These are phyloP conservation scores for Clavispora phyllophila DNA, from an alignment of 805 yeast species.

Conservation along the genomic window DNA sequence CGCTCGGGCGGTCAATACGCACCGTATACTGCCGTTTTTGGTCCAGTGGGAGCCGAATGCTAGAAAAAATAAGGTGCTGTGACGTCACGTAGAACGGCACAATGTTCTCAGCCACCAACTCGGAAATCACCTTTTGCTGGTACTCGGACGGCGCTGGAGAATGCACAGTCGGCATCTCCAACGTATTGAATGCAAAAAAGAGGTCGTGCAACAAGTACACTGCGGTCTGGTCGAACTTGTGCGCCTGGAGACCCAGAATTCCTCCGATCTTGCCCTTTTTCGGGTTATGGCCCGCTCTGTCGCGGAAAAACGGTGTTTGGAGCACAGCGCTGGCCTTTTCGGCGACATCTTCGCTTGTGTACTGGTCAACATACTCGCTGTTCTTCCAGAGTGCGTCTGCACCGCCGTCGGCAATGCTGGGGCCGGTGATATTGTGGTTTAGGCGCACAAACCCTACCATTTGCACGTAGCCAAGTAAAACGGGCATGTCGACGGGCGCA, in stretches of 20 bases:
- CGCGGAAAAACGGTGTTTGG: constrained; percentile 21
- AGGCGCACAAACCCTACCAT: constrained; percentile 35
- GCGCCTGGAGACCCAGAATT: constrained; percentile 25
- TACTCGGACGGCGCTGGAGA: constrained; percentile 2
- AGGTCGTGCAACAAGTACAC: constrained; percentile 32
- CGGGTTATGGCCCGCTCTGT: constrained; percentile 7
- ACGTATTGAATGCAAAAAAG: constrained; percentile 26
- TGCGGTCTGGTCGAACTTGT: constrained; percentile 15
- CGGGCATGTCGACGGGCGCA: constrained; percentile 5
- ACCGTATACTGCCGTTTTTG: constrained; percentile 18
- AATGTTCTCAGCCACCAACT: constrained; percentile 27
- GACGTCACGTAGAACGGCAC: constrained; percentile 38
- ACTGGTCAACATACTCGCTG: constrained; percentile 26
- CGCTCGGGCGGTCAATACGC: constrained; percentile 18
- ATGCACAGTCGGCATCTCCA: constrained; percentile 5
- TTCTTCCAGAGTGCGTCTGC: constrained; percentile 31
- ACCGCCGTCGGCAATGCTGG: constrained; percentile 8
- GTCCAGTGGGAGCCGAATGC: constrained; percentile 18
- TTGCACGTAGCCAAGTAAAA: constrained; percentile 36
- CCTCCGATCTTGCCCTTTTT: constrained; percentile 28
- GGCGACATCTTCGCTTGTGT: constrained; percentile 20
- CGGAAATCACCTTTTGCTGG: constrained; percentile 8
- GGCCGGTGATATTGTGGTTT: constrained; percentile 29
- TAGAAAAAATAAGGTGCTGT: constrained; percentile 35
- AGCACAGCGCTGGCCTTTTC: constrained; percentile 18